Conservation (phyloP, 257 asterid species). For the Cynanchum wilfordii region DNA sequence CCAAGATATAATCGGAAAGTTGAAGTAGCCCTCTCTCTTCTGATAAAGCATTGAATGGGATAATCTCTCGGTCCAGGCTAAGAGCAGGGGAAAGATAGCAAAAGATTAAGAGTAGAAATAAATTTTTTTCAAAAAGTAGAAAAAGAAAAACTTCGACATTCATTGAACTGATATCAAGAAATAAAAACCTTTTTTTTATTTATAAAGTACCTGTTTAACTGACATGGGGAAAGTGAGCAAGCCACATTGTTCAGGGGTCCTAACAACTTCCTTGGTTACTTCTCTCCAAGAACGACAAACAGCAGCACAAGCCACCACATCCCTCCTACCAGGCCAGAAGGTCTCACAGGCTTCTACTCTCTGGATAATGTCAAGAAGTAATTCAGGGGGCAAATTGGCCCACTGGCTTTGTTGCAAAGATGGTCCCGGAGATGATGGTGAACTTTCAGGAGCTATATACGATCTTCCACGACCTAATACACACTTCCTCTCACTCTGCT, state of each 20-base stretch:
- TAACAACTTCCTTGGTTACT: constrained; percentile 39
- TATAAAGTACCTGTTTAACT: constrained; percentile 51
- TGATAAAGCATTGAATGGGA: constrained; percentile 66
- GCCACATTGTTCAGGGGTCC: constrained; percentile 67
- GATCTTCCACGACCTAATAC: constrained; percentile 29
- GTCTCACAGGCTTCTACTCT: constrained; percentile 45
- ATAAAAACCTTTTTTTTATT: background rate
- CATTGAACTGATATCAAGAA: background rate
- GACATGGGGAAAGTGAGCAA: constrained; percentile 67
- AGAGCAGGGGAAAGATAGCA: constrained; percentile 10
- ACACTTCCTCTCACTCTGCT: constrained; percentile 23
- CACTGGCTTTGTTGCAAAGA: constrained; percentile 39
- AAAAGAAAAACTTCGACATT: background rate
- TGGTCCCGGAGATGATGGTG: constrained; percentile 25
- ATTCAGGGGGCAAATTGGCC: constrained; percentile 47
- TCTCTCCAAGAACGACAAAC: constrained; percentile 75
- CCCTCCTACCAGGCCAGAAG: constrained; percentile 57
- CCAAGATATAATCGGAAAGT: constrained; percentile 59
- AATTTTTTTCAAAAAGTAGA: background rate
- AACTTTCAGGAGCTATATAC: constrained; percentile 33
- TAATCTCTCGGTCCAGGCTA: constrained; percentile 74
- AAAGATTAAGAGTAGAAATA: background rate
- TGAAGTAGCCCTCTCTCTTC: constrained; percentile 67
- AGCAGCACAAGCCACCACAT: constrained; percentile 53
- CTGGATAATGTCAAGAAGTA: constrained; percentile 54